Base-by-base conservation (phyloP, 1,139 yeast genomes). In the Geotrichum citri-aurantii region DNA sequence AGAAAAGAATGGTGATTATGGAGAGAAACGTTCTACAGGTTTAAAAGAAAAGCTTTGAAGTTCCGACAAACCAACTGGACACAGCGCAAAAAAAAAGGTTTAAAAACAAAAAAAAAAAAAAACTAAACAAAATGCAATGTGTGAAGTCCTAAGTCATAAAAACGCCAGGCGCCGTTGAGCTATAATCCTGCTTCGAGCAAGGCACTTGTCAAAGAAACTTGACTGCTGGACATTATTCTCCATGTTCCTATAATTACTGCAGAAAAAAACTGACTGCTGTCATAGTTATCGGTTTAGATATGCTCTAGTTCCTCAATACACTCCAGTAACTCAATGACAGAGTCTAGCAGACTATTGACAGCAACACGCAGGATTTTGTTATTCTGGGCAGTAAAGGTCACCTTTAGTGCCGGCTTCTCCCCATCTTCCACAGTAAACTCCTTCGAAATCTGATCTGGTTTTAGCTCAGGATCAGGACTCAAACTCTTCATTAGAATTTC, bases 391-490 rank as follows among this genome's bases (percentile, higher is more conserved):
- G 72, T 69, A 64, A 86, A 84, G 1, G 65, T 60, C 44, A 83
- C 81, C 3, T 68, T 57, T 54, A 86, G 74, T 65, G 65, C 55
- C 71, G 59, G 62, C 14, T 61, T 66, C 19, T 37, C 42, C 17
- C 42, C 42, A 3, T 65, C 64, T 1, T 60, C 54, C 10, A 62
- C 62, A 3, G 52, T 51, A 21, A 71, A 59, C 42, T 42, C 56
- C 52, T 66, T 65, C 17, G 63, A 52, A 48, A 75, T 67, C 62
- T 75, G 74, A 56, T 81, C 77, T 0, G 85, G 84, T 68, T 83
- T 85, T 62, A 90, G 76, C 33, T 87, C 84, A 1, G 96, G 95
- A 69, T 90, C 97, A 0, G 95, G 96, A 1, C 75, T 67, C 29
- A 91, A 76, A 0, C 90, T 76, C 19, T 76, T 73, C 50, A 73